A percentile compares a stretch with the other conserved stretches of the same genome.
Evolutionary conservation across 2,329 filamentous ascomycete genomes (phyloP).

Genomic region (Cryphonectria parasitica): DNA sequence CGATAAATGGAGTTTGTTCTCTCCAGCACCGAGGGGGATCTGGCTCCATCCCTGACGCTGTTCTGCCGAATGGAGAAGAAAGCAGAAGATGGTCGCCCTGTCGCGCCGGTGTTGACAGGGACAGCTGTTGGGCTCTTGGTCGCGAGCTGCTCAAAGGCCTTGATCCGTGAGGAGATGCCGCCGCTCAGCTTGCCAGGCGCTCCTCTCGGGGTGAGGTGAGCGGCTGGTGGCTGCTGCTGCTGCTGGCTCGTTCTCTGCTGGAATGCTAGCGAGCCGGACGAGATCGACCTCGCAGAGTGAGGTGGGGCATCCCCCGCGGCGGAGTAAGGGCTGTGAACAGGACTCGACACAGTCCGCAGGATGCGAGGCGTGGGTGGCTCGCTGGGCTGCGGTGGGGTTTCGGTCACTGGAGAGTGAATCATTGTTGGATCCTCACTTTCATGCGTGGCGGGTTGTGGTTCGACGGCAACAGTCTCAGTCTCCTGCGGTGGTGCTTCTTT

Average conservation of each 20-base stretch:
- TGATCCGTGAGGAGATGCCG: constrained; percentile 92
- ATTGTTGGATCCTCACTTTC: constrained; percentile 78
- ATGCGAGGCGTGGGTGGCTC: constrained; percentile 39
- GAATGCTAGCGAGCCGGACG: constrained; percentile 57
- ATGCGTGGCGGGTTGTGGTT: constrained; percentile 79
- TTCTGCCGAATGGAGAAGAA: constrained; percentile 62
- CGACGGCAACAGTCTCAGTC: constrained; percentile 85
- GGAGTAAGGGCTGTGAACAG: constrained; percentile 50
- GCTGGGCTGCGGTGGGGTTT: constrained; percentile 36
- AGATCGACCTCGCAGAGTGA: constrained; percentile 56
- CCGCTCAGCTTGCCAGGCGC: constrained; percentile 82
- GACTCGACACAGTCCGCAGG: constrained; percentile 55
- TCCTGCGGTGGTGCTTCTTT: constrained; percentile 54
- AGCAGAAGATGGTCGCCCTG: constrained; percentile 54
- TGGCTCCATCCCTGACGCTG: constrained; percentile 45
- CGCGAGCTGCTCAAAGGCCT: constrained; percentile 83
- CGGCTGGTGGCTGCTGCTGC: constrained; percentile 39
- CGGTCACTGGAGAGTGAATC: constrained; percentile 45
- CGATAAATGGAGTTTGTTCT: constrained; percentile 46
- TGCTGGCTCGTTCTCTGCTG: constrained; percentile 59
- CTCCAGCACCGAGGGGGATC: constrained; percentile 51
- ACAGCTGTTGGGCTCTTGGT: constrained; percentile 39
- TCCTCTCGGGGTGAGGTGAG: constrained; percentile 59
- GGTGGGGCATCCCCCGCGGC: constrained; percentile 51
- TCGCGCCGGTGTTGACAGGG: constrained; percentile 27